These are phyloP conservation scores for Scedosporium dehoogii DNA, from an alignment of 2,329 filamentous ascomycete species.

Conservation along the genomic window DNA sequence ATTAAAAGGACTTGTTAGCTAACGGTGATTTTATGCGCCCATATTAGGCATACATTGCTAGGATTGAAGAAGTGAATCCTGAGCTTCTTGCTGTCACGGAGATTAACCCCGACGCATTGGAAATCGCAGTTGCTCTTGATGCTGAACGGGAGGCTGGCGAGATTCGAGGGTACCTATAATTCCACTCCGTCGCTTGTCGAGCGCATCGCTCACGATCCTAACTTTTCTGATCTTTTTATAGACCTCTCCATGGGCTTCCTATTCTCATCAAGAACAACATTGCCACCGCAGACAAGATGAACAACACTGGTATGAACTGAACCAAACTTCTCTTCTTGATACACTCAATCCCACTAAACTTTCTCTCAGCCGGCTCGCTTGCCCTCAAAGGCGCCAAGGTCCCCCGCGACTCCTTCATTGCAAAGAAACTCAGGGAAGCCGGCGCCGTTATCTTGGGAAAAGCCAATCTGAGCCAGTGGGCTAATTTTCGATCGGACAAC, in stretches of 20 bases:
- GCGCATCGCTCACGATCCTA: not conserved
- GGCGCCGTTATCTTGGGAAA: constrained; percentile 57
- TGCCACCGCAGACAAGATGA: constrained; percentile 49
- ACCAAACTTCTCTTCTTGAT: not conserved
- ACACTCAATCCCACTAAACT: not conserved
- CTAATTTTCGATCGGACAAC: constrained; percentile 47
- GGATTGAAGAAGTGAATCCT: constrained; percentile 17
- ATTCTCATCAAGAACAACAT: constrained; percentile 59
- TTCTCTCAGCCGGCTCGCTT: constrained; percentile 39
- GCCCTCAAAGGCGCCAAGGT: constrained; percentile 45
- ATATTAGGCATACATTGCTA: constrained; percentile 14
- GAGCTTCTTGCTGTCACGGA: constrained; percentile 22
- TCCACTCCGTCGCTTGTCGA: not conserved
- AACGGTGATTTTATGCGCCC: not conserved
- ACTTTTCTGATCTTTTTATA: not conserved
- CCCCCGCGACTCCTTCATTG: constrained; percentile 45
- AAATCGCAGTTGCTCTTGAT: constrained; percentile 21
- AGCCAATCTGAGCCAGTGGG: constrained; percentile 53
- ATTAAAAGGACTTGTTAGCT: not conserved
- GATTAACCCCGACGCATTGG: constrained; percentile 23
- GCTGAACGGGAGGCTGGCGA: constrained; percentile 17
- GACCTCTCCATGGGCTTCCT: constrained; percentile 51
- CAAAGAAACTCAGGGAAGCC: constrained; percentile 44
- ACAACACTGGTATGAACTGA: constrained; percentile 31
- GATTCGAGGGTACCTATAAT: constrained; percentile 12